Conservation (phyloP, 208 protist species). For the Leishmania guyanensis region DNA sequence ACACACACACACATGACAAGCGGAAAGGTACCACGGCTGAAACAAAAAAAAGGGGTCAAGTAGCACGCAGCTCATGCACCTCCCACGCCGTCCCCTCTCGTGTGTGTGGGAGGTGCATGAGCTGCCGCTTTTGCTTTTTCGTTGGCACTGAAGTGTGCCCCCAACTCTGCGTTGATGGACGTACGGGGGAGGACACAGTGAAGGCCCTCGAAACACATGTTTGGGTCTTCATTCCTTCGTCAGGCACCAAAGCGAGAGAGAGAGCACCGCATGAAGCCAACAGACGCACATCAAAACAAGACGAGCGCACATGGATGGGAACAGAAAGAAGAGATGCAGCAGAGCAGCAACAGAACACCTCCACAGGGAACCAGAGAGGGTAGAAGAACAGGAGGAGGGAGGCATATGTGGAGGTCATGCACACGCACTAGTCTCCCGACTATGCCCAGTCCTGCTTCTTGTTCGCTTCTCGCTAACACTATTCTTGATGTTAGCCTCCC, state of each 20-base stretch:
- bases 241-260: background rate
- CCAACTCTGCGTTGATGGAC: background rate
- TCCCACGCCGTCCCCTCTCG: background rate
- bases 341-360: background rate
- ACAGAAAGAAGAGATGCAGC: background rate
- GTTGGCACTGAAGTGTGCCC: background rate
- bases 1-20: background rate
- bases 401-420: slow-evolving; percentile 7
- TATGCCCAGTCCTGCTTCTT: background rate
- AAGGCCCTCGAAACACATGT: background rate
- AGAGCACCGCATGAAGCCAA: background rate
- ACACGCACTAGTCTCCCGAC: slow-evolving; percentile 12
- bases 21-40: background rate
- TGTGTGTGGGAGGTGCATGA: background rate
- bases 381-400: background rate
- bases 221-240: background rate
- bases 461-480: background rate
- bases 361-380: background rate
- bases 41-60: background rate
- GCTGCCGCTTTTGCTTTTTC: background rate
- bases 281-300: background rate
- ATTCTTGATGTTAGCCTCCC: background rate
- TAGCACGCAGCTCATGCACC: background rate
- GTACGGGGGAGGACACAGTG: background rate
- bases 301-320: background rate